Evolutionary conservation across 2,329 filamentous ascomycete genomes (phyloP).

Genomic region (Ceratocystiopsis brevicomis): DNA sequence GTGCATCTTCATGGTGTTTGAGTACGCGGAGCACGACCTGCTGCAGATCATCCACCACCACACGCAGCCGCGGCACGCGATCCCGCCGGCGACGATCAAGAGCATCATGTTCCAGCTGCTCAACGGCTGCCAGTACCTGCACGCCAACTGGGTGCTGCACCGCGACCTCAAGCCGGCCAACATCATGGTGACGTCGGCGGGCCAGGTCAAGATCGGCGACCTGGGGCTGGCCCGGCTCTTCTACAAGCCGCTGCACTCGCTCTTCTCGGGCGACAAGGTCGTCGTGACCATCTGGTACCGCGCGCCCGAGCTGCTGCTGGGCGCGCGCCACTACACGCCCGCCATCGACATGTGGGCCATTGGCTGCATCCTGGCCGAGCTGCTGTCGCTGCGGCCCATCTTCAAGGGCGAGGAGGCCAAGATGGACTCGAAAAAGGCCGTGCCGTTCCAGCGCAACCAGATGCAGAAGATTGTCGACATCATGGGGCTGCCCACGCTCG

Average conservation of each 20-base stretch:
- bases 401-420: slow-evolving; percentile 99
- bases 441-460: slow-evolving; percentile 92
- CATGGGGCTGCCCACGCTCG: slow-evolving; percentile 74
- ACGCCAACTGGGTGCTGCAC: slow-evolving; percentile 93
- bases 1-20: slow-evolving; percentile 98
- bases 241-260: slow-evolving; percentile 76
- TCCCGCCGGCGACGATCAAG: slow-evolving; percentile 74
- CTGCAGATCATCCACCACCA: slow-evolving; percentile 98
- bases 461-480: slow-evolving; percentile 99
- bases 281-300: slow-evolving; percentile 99
- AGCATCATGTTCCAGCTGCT: slow-evolving; percentile 92
- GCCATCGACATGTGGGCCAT: slow-evolving; percentile 96
- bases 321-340: slow-evolving; percentile 88
- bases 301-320: slow-evolving; percentile 80
- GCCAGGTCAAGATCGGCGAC: slow-evolving; percentile 88
- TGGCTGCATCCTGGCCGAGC: slow-evolving; percentile 91
- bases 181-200: slow-evolving; percentile 87
- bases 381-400: slow-evolving; percentile 76
- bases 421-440: slow-evolving; percentile 95
- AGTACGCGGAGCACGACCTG: slow-evolving; percentile 94
- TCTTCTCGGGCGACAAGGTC: slow-evolving; percentile 91
- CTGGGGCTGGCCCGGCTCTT: slow-evolving; percentile 82
- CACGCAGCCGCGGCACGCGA: slow-evolving; percentile 69
- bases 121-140: slow-evolving; percentile 85
- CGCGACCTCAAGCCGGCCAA: slow-evolving; percentile 95